Conservation (phyloP, 2,329 filamentous ascomycete genomes). For the Claviceps arundinis region DNA sequence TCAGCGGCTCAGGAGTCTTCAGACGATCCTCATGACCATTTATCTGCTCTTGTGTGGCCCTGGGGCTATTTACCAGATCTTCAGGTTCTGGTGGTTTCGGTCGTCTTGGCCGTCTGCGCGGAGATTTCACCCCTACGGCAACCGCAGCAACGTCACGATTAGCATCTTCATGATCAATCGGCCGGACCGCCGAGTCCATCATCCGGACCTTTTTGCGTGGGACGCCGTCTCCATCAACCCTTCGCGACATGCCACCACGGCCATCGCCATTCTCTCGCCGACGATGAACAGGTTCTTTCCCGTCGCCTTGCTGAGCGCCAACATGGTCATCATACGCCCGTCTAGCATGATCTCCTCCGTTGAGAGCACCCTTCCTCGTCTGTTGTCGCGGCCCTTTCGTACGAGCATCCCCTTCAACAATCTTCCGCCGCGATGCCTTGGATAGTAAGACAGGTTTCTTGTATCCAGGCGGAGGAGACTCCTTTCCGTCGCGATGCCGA, state of each 20-base stretch:
- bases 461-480: neutral
- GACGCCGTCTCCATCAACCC: neutral
- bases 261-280: neutral
- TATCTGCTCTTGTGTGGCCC: neutral
- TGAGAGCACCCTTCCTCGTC: neutral
- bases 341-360: neutral
- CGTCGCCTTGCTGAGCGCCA: neutral
- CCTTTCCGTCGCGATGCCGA: conserved; percentile 1
- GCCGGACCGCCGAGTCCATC: neutral
- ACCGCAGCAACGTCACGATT: neutral
- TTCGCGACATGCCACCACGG: neutral
- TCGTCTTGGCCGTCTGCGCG: conserved; percentile 30
- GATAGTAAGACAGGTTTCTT: neutral
- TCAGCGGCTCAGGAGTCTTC: conserved; percentile 1
- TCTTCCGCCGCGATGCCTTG: neutral
- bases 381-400: neutral
- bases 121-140: conserved; percentile 7
- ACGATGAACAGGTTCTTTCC: neutral
- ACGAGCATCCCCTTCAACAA: neutral
- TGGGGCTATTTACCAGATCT: neutral
- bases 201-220: conserved; percentile 2
- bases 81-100: conserved; percentile 20
- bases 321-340: neutral
- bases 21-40: neutral
- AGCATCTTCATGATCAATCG: neutral